Evolutionary conservation across 2,329 filamentous ascomycete genomes (phyloP), one percentile per base, ranked within the genome.

Genomic region (Neofusicoccum sp.): DNA sequence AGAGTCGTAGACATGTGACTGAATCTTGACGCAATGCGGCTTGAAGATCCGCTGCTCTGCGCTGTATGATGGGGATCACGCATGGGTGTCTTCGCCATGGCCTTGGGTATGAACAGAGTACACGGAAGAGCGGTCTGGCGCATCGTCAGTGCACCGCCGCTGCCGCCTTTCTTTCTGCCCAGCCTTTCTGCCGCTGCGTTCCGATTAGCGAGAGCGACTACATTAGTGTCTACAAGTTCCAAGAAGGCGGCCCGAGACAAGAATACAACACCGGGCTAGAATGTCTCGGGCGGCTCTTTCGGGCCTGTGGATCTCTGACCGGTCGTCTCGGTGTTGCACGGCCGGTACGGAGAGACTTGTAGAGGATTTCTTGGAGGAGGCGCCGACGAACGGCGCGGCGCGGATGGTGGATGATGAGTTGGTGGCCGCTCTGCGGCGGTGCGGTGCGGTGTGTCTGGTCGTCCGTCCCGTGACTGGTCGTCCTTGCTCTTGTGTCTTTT

Each of bases 1-100:
- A n/a, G n/a, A n/a, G n/a, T n/a, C n/a, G n/a, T n/a, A n/a, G n/a
- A 26, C 51, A 56, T 56, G 51, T 56, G 51, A 56, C 51, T 16
- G 28, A 24, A 43, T 2, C 14, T 56, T 56, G 51, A 56, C 51
- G 51, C 51, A 56, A 43, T 56, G 51, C 51, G 43, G 36, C 36
- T 12, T 20, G 51, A 56, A 43, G 51, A 56, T 56, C 51, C 20
- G 49, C 33, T 6, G 45, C n/a, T n/a, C n/a, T n/a, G n/a, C n/a
- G n/a, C n/a, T n/a, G n/a, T n/a, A n/a, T n/a, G n/a, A n/a, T n/a
- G n/a, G n/a, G n/a, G n/a, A n/a, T n/a, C n/a, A n/a, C n/a, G n/a
- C n/a, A n/a, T n/a, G n/a, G n/a, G n/a, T n/a, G n/a, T n/a, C n/a
- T n/a, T n/a, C n/a, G n/a, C n/a, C n/a, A n/a, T n/a, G n/a, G n/a